These are phyloP conservation scores for Catenaria anguillulae DNA, from an alignment of 371 early-diverging fungal genomes.

Conservation along the genomic window DNA sequence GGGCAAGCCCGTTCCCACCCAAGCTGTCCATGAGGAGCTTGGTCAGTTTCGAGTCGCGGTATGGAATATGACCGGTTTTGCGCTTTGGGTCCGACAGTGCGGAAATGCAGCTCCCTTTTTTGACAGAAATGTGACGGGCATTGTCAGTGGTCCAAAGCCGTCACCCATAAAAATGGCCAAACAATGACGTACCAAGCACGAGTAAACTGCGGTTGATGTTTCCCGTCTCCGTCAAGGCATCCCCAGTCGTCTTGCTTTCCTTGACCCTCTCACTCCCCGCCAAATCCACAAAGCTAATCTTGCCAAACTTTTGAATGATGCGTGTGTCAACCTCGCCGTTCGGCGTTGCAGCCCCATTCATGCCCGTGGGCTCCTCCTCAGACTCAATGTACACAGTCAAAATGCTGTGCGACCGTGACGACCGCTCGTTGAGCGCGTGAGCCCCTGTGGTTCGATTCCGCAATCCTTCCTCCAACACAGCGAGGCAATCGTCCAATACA, in stretches of 20 bases:
- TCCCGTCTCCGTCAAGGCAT: conserved; percentile 20
- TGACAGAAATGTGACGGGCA: neutral
- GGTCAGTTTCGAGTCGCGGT: conserved; percentile 35
- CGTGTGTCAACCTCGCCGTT: conserved; percentile 4
- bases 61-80: conserved; percentile 25
- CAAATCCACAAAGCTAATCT: conserved; percentile 28
- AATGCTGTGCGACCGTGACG: conserved; percentile 27
- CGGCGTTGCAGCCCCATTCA: neutral
- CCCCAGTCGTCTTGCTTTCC: conserved; percentile 18
- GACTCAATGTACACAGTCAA: conserved; percentile 30
- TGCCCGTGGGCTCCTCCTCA: neutral
- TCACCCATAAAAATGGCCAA: too few species aligned
- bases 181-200: conserved; percentile 17
- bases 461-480: conserved; percentile 31
- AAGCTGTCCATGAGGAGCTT: conserved; percentile 27
- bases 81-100: conserved; percentile 18
- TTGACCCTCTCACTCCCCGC: conserved; percentile 31
- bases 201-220: conserved; percentile 29
- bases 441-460: conserved; percentile 22
- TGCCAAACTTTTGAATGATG: conserved; percentile 2
- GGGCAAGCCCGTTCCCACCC: conserved; percentile 19
- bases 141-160: too few species aligned
- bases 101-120: conserved; percentile 13
- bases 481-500: conserved; percentile 26
- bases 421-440: conserved; percentile 21